phyloP scores from a whole-genome alignment of 2,329 filamentous ascomycete species.

The Fusarium verticillioides region DNA sequence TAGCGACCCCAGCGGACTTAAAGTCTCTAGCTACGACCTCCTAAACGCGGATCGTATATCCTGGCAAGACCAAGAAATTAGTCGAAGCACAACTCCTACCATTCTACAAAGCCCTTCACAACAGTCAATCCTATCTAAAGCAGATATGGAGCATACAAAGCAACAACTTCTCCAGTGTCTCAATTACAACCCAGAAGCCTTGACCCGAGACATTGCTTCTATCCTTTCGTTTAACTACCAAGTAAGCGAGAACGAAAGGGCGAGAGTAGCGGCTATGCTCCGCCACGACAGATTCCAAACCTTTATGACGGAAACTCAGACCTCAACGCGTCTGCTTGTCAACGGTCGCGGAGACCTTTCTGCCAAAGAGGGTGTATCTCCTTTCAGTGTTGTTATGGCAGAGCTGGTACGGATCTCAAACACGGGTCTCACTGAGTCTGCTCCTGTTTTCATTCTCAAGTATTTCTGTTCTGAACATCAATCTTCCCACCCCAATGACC shows the following conservation, averaged over 20 bases:
- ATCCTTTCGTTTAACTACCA: neutral
- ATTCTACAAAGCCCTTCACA: neutral
- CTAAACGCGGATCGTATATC: neutral
- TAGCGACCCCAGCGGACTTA: neutral
- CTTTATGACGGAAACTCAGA: neutral
- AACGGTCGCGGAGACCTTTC: neutral
- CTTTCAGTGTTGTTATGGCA: neutral
- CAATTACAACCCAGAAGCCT: neutral
- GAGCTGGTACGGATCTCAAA: neutral
- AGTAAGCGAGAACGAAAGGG: fast-evolving
- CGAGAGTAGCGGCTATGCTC: neutral
- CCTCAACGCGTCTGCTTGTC: neutral
- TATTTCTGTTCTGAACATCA: neutral
- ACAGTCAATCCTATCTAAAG: neutral
- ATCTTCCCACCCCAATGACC: neutral
- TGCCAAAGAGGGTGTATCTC: neutral
- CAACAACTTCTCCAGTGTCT: neutral
- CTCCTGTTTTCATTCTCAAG: neutral
- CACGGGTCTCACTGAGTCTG: neutral
- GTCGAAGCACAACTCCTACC: neutral
- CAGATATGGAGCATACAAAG: neutral
- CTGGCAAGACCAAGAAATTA: neutral
- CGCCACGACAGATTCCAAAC: neutral
- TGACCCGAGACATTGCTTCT: neutral
- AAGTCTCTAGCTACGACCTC: neutral